Percentiles rank a stretch among this genome's conserved stretches.
Conservation (phyloP, 2,329 filamentous ascomycete species). For the Moelleriella libera region DNA sequence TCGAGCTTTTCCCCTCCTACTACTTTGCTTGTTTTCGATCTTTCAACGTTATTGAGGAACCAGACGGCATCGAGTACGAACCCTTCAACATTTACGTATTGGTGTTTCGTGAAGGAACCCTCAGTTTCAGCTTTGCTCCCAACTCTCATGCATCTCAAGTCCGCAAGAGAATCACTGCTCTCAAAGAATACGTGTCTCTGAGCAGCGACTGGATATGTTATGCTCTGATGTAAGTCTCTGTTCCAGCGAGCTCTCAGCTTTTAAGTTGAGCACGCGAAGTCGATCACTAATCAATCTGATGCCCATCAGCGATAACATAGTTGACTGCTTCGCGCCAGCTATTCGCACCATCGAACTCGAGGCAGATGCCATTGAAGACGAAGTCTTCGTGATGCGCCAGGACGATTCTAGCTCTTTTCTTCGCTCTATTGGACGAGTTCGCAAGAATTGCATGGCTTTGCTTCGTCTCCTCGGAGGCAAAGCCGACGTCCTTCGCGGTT, state of each 20-base stretch:
- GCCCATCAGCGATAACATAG: slow-evolving; percentile 68
- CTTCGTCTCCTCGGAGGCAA: slow-evolving; percentile 91
- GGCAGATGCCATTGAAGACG: slow-evolving; percentile 87
- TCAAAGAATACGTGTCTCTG: slow-evolving; percentile 89
- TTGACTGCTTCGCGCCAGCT: slow-evolving; percentile 84
- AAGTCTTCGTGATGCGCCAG: slow-evolving; percentile 80
- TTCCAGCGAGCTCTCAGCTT: neutral
- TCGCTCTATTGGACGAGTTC: slow-evolving; percentile 73
- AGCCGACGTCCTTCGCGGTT: slow-evolving; percentile 94
- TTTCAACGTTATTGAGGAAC: slow-evolving; percentile 68
- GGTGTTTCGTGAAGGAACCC: slow-evolving; percentile 85
- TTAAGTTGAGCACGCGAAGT: neutral
- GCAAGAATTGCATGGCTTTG: slow-evolving; percentile 88
- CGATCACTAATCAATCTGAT: neutral
- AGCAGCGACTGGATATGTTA: slow-evolving; percentile 99
- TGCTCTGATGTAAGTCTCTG: slow-evolving; percentile 65
- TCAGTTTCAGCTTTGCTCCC: slow-evolving; percentile 86
- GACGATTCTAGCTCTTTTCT: slow-evolving; percentile 84
- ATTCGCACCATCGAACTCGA: slow-evolving; percentile 79
- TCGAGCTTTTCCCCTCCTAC: slow-evolving; percentile 92
- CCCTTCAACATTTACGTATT: slow-evolving; percentile 95
- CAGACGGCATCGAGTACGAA: slow-evolving; percentile 71
- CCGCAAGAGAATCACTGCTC: slow-evolving; percentile 75
- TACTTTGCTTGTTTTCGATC: slow-evolving; percentile 97
- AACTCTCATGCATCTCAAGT: slow-evolving; percentile 84